phyloP scores from a whole-genome alignment of 2,329 filamentous ascomycete species.

The Xylaria sp. region DNA sequence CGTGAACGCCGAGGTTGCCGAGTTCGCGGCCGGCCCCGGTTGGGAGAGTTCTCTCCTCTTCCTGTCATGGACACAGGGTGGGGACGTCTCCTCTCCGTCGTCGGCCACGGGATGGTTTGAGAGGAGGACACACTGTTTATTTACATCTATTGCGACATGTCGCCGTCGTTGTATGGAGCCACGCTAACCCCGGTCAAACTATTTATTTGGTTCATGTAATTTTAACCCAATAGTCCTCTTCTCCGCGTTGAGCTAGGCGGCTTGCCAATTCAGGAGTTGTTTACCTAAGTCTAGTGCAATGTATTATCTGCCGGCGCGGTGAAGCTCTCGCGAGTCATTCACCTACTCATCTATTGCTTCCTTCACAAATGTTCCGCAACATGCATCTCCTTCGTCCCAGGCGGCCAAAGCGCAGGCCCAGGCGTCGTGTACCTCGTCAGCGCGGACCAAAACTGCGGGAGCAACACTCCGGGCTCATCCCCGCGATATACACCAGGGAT shows the following conservation, averaged over 20 bases:
- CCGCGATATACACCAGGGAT: neutral
- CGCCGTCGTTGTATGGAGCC: neutral
- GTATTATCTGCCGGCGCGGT: too few relatives aligned
- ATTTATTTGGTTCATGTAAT: neutral
- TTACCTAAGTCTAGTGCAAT: too few relatives aligned
- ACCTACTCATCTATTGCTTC: neutral
- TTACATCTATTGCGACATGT: neutral
- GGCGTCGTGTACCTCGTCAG: neutral
- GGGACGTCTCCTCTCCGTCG: slow-evolving; percentile 29
- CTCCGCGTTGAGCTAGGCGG: neutral
- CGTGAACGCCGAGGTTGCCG: slow-evolving; percentile 10
- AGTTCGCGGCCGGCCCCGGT: neutral
- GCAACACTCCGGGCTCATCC: neutral
- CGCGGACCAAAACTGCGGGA: neutral
- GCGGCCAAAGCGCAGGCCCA: neutral
- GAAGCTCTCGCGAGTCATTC: neutral
- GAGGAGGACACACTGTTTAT: neutral
- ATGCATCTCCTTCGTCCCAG: neutral
- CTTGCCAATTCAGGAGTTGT: neutral
- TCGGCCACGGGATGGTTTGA: slow-evolving; percentile 14
- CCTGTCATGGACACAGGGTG: slow-evolving; percentile 1
- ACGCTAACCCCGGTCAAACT: neutral
- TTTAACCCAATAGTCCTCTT: neutral
- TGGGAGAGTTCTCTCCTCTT: neutral
- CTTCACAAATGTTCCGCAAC: neutral